Evolutionary conservation across 345 rosid species (phyloP).

Genomic region (Bruguiera parviflora): DNA sequence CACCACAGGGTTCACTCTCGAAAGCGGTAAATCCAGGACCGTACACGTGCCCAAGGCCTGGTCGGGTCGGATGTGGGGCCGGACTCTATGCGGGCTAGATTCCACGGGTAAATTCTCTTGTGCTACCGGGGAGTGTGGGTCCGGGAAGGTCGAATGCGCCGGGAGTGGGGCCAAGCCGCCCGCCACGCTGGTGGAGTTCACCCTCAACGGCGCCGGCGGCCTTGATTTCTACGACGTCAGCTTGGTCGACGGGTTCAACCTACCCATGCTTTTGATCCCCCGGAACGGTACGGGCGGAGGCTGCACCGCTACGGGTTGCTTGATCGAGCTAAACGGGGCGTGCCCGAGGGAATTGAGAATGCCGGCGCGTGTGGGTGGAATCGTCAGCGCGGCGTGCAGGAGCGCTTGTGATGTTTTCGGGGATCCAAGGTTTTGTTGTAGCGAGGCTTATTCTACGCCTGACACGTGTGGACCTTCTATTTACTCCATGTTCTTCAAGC

Average conservation of each 20-base stretch:
- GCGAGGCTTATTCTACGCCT: conserved; percentile 66
- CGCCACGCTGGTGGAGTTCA: conserved; percentile 82
- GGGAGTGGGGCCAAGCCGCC: conserved; percentile 85
- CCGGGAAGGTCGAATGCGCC: conserved; percentile 58
- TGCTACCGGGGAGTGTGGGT: conserved; percentile 68
- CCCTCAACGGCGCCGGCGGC: conserved; percentile 67
- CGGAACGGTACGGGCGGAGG: conserved; percentile 43
- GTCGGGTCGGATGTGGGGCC: conserved; percentile 92
- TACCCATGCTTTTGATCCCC: conserved; percentile 61
- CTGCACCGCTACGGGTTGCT: conserved; percentile 84
- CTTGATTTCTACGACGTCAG: conserved; percentile 84
- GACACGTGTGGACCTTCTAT: conserved; percentile 71
- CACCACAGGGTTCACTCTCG: conserved; percentile 72
- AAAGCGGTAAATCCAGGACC: conserved; percentile 53
- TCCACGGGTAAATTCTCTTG: conserved; percentile 57
- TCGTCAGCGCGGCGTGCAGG: conserved; percentile 50
- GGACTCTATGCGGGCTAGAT: conserved; percentile 53
- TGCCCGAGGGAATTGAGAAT: conserved; percentile 61
- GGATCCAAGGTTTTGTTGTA: conserved; percentile 70
- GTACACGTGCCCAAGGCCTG: conserved; percentile 54
- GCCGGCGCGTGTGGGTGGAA: conserved; percentile 27
- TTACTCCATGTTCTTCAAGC: conserved; percentile 66
- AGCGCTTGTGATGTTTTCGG: conserved; percentile 93
- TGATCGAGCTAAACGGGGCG: conserved; percentile 72
- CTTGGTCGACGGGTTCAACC: conserved; percentile 68